Evolutionary conservation across 345 rosid genomes (phyloP).

Genomic region (Melaleuca alternifolia): DNA sequence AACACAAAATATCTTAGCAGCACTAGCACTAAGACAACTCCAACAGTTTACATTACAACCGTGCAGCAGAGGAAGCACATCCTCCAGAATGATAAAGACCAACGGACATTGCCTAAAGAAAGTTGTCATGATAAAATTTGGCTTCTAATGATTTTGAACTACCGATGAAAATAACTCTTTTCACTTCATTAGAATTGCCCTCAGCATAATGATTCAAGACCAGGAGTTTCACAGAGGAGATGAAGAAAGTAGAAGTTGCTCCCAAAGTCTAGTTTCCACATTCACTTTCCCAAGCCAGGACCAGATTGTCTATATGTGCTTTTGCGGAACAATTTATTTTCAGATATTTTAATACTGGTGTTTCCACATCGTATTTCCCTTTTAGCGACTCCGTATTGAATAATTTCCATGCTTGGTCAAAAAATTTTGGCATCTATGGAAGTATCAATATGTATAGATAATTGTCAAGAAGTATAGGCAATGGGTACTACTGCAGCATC

Average conservation of each 20-base stretch:
- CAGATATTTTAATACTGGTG: too few species aligned
- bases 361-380: too few species aligned
- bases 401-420: too few species aligned
- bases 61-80: not conserved
- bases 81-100: not conserved
- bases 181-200: not conserved
- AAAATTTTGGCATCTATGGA: too few species aligned
- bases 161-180: not conserved
- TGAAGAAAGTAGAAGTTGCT: not conserved
- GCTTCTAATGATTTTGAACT: not conserved
- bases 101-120: not conserved
- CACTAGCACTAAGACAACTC: too few species aligned
- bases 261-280: not conserved
- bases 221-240: not conserved
- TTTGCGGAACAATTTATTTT: not conserved
- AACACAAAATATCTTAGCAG: too few species aligned
- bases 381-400: too few species aligned
- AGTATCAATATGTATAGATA: too few species aligned
- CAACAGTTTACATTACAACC: not conserved
- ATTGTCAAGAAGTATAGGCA: too few species aligned
- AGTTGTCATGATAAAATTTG: not conserved
- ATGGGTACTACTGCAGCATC: too few species aligned
- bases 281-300: not conserved
- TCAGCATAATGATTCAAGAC: not conserved
- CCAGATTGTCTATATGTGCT: not conserved